These are phyloP conservation scores for Lactarius sp. DNA, from an alignment of 768 basidiomycete species.

Conservation along the genomic window DNA sequence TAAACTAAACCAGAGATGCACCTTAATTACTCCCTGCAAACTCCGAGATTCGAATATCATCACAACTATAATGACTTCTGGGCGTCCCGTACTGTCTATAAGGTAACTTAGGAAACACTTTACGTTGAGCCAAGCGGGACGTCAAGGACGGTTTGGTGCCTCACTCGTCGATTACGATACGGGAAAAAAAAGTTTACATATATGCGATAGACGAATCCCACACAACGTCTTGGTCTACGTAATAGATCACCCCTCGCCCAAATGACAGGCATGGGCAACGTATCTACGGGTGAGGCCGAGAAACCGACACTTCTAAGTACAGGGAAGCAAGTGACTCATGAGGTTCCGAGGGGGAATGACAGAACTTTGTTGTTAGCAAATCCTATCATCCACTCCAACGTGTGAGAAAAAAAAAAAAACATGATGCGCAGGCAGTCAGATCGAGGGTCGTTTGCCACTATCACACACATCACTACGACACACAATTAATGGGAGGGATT, in stretches of 20 bases:
- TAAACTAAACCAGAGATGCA: background rate
- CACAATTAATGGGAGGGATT: background rate
- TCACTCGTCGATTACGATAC: background rate
- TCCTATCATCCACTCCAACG: background rate
- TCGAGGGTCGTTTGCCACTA: constrained; percentile 14
- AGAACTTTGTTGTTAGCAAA: constrained; percentile 13
- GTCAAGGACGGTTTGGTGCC: background rate
- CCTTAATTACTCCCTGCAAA: background rate
- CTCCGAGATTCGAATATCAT: background rate
- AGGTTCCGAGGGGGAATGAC: background rate
- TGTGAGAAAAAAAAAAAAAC: constrained; percentile 13
- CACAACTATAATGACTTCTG: background rate
- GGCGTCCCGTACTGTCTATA: background rate
- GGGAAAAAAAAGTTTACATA: background rate
- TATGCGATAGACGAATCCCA: background rate
- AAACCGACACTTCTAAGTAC: background rate
- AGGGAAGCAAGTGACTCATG: background rate
- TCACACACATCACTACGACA: background rate
- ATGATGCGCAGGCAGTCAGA: background rate
- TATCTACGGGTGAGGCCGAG: constrained; percentile 6
- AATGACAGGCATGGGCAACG: background rate
- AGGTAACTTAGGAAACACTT: background rate
- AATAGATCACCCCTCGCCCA: background rate
- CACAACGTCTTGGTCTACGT: constrained; percentile 2
- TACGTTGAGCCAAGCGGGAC: background rate